Conservation (phyloP, 2,329 filamentous ascomycete species). For the Nigrospora osmanthi region DNA sequence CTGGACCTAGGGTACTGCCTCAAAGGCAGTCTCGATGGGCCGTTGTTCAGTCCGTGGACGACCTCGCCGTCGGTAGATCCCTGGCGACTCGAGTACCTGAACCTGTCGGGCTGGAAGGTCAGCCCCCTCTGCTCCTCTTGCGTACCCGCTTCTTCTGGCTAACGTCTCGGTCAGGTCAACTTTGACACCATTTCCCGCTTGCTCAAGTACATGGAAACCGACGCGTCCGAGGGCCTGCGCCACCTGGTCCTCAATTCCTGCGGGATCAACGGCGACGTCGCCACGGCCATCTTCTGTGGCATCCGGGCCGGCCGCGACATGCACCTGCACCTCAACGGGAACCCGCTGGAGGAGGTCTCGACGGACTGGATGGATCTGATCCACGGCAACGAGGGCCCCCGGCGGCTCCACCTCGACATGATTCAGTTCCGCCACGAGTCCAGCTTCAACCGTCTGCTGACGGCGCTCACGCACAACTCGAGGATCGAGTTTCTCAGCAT, state of each 20-base stretch:
- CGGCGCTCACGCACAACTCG: slow-evolving; percentile 39
- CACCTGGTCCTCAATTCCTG: slow-evolving; percentile 43
- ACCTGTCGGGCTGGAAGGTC: slow-evolving; percentile 47
- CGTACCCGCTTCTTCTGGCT: neutral
- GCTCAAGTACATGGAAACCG: slow-evolving; percentile 34
- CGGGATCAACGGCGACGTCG: slow-evolving; percentile 40
- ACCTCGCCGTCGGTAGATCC: slow-evolving; percentile 22
- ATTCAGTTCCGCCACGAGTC: slow-evolving; percentile 45
- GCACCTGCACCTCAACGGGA: slow-evolving; percentile 41
- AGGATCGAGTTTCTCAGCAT: slow-evolving; percentile 45
- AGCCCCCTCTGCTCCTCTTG: slow-evolving; percentile 5
- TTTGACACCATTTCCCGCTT: slow-evolving; percentile 38
- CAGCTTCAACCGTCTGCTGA: slow-evolving; percentile 42
- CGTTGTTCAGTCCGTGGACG: slow-evolving; percentile 36
- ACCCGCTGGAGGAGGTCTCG: slow-evolving; percentile 44
- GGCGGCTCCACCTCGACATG: slow-evolving; percentile 46
- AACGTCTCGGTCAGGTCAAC: slow-evolving; percentile 30
- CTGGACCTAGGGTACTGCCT: slow-evolving; percentile 44
- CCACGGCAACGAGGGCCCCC: slow-evolving; percentile 36
- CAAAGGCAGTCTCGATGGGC: slow-evolving; percentile 33
- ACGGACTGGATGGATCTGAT: slow-evolving; percentile 42
- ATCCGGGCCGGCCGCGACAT: slow-evolving; percentile 40
- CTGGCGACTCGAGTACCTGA: slow-evolving; percentile 44
- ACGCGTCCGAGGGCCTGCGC: slow-evolving; percentile 31
- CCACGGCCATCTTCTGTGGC: slow-evolving; percentile 41